A percentile compares a stretch with the other conserved stretches of the same genome.
Conservation (phyloP, 169 alveolate genomes). For the Eimeria praecox region DNA sequence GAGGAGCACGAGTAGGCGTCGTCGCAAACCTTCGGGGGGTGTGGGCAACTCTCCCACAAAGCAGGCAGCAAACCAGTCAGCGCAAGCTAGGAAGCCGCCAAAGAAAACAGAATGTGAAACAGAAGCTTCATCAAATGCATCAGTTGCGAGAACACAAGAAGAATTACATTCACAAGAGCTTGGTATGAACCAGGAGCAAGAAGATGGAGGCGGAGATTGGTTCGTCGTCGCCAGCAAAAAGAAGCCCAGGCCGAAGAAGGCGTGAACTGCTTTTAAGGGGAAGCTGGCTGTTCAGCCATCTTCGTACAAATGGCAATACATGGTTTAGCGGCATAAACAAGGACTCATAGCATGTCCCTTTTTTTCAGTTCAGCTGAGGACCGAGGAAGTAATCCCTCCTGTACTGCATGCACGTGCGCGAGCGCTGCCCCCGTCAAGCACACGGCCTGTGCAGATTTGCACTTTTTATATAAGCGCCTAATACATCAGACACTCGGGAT, state of each 20-base stretch:
- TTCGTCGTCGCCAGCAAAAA: conserved; percentile 66
- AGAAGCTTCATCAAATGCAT: conserved; percentile 49
- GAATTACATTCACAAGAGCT: background rate
- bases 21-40: conserved; percentile 49
- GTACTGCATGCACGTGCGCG: conserved; percentile 10
- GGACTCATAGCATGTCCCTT: background rate
- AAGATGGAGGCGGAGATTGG: conserved; percentile 74
- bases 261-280: conserved; percentile 4
- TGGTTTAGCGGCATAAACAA: background rate
- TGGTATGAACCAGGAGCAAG: background rate
- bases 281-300: background rate
- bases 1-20: conserved; percentile 49
- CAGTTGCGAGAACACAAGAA: background rate
- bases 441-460: background rate
- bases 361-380: conserved; percentile 50
- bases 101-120: conserved; percentile 31
- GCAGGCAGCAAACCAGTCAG: background rate
- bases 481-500: background rate
- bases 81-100: background rate
- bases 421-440: background rate
- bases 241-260: conserved; percentile 56
- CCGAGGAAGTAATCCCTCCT: background rate
- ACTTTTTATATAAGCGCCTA: background rate
- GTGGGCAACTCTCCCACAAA: conserved; percentile 2
- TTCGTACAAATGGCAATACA: background rate